Evolutionary conservation across 495 filamentous ascomycete species (phyloP).

Genomic region (Choiromyces venosus): DNA sequence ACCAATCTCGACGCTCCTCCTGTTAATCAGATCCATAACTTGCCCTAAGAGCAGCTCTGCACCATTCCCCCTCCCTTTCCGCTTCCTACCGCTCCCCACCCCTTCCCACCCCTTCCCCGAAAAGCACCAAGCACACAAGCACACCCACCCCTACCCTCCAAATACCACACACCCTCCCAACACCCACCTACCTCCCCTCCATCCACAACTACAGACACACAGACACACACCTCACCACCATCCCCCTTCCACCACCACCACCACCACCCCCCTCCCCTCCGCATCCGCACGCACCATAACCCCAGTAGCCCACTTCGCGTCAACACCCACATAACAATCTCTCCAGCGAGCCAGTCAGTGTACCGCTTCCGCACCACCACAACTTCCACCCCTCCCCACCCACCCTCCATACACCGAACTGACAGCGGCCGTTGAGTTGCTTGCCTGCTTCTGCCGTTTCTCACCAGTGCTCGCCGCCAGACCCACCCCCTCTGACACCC

Average conservation of each 20-base stretch:
- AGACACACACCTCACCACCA: constrained; percentile 20
- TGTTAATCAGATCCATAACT: constrained; percentile 1
- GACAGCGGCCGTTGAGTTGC: constrained; percentile 31
- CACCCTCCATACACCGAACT: constrained; percentile 25
- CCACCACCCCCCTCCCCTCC: constrained; percentile 12
- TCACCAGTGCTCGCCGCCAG: constrained; percentile 24
- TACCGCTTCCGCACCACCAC: constrained; percentile 27
- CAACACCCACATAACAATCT: constrained; percentile 23
- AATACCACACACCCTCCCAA: not conserved
- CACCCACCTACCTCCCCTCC: constrained; percentile 9
- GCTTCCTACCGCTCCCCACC: not conserved
- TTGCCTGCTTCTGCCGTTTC: constrained; percentile 31
- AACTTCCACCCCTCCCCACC: constrained; percentile 7
- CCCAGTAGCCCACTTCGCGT: constrained; percentile 39
- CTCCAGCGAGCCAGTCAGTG: constrained; percentile 37
- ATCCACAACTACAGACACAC: constrained; percentile 21
- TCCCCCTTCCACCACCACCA: constrained; percentile 8
- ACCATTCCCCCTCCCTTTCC: not conserved
- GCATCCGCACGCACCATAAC: constrained; percentile 25
- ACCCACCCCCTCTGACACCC: constrained; percentile 22
- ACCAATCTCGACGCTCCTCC: not conserved
- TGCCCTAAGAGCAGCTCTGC: constrained; percentile 1
- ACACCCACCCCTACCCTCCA: constrained; percentile 7
- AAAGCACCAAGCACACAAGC: constrained; percentile 15
- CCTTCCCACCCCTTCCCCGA: constrained; percentile 3